These are phyloP conservation scores for Puccinia horiana DNA, from an alignment of 1,284 basidiomycete genomes.

Conservation along the genomic window DNA sequence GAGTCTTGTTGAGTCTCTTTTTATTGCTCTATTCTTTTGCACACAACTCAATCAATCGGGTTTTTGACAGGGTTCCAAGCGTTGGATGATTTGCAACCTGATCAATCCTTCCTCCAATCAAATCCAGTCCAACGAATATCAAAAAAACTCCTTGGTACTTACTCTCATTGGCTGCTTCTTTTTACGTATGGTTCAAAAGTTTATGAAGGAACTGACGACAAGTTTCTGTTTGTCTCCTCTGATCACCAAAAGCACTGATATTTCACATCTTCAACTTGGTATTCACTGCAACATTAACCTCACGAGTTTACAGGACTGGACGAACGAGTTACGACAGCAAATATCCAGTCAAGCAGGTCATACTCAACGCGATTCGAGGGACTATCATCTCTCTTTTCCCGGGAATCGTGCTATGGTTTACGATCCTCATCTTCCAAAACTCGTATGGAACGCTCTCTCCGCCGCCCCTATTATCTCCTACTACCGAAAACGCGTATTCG, in stretches of 20 bases:
- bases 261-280: constrained; percentile 23
- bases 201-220: background rate
- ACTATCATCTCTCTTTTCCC: constrained; percentile 27
- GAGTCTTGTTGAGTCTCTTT: constrained; percentile 23
- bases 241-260: background rate
- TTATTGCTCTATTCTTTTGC: background rate
- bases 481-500: background rate
- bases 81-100: background rate
- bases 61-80: constrained; percentile 17
- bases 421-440: constrained; percentile 29
- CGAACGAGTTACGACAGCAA: background rate
- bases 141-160: background rate
- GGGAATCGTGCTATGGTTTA: background rate
- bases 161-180: background rate
- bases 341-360: background rate
- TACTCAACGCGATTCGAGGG: background rate
- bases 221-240: background rate
- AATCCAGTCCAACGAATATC: background rate
- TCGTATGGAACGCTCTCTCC: constrained; percentile 38
- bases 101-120: background rate
- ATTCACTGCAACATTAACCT: background rate
- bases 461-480: constrained; percentile 1
- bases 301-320: background rate
- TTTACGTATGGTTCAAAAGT: background rate
- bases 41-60: background rate